These are phyloP conservation scores for Crithidia mellificae DNA, from an alignment of 208 protist species.

Conservation along the genomic window DNA sequence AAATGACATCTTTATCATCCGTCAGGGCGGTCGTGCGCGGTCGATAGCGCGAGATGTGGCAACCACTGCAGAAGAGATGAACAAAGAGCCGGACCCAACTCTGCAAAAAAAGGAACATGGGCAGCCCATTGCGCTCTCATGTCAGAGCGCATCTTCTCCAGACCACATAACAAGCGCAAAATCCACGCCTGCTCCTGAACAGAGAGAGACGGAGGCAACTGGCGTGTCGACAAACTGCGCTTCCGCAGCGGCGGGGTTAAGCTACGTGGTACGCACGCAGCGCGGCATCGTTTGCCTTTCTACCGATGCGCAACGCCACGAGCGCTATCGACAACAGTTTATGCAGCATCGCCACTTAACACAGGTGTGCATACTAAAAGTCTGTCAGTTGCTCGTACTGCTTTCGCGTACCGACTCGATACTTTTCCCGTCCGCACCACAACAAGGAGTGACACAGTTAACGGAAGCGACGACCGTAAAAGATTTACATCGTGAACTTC, in stretches of 20 bases:
- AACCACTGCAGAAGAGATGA: too few species aligned
- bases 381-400: slow-evolving; percentile 17
- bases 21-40: not conserved
- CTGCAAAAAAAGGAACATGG: too few species aligned
- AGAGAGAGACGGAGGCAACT: too few species aligned
- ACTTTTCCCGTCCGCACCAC: not conserved
- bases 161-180: too few species aligned
- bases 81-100: too few species aligned
- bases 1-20: slow-evolving; percentile 40
- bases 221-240: too few species aligned
- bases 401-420: not conserved
- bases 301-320: slow-evolving; percentile 7
- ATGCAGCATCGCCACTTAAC: slow-evolving; percentile 5
- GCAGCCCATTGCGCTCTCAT: too few species aligned
- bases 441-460: not conserved
- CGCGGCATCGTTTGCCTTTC: not conserved
- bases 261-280: not conserved
- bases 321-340: slow-evolving; percentile 5
- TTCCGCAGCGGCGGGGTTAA: too few species aligned
- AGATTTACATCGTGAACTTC: slow-evolving; percentile 3
- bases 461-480: not conserved
- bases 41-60: not conserved
- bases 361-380: slow-evolving; percentile 1
- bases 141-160: too few species aligned
- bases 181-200: too few species aligned